Percentiles rank a stretch among this genome's conserved stretches.
These are phyloP conservation scores for Geranium incanum DNA, from an alignment of 441 rosid genomes.

Conservation along the genomic window DNA sequence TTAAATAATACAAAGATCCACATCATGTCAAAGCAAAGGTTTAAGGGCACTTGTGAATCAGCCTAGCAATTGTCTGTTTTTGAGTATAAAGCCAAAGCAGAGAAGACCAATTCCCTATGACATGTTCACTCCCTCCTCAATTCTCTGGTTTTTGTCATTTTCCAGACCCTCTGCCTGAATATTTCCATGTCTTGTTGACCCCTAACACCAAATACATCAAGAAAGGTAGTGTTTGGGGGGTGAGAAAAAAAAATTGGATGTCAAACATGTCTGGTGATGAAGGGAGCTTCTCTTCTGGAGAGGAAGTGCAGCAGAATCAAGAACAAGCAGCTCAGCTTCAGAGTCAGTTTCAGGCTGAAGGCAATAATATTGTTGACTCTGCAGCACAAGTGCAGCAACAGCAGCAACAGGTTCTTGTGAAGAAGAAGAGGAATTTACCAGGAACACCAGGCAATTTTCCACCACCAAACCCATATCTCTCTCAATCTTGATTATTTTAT, in stretches of 20 bases:
- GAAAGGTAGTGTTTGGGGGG: constrained; percentile 13
- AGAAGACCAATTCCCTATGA: constrained; percentile 28
- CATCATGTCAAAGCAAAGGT: background rate
- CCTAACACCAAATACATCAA: constrained; percentile 19
- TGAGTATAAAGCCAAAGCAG: constrained; percentile 43
- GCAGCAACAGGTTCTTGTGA: constrained; percentile 29
- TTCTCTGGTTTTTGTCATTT: constrained; percentile 22
- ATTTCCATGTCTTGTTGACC: constrained; percentile 24
- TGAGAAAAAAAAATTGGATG: constrained; percentile 23
- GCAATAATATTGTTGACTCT: constrained; percentile 31
- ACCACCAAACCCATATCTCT: background rate
- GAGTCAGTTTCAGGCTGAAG: constrained; percentile 18
- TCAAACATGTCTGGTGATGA: constrained; percentile 57
- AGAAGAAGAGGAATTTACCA: constrained; percentile 65
- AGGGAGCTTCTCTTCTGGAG: constrained; percentile 66
- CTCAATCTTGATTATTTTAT: background rate
- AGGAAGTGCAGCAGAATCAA: constrained; percentile 42
- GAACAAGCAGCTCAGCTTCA: constrained; percentile 24
- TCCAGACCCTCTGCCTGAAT: constrained; percentile 26
- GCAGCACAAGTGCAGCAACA: constrained; percentile 23
- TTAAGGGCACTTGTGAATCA: constrained; percentile 5
- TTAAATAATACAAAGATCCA: background rate
- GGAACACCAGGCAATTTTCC: constrained; percentile 56
- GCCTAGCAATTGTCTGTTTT: constrained; percentile 9
- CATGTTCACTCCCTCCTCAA: constrained; percentile 12